Conservation (phyloP, 192 early-diverging fungal species). For the Helicostylum pulchrum region DNA sequence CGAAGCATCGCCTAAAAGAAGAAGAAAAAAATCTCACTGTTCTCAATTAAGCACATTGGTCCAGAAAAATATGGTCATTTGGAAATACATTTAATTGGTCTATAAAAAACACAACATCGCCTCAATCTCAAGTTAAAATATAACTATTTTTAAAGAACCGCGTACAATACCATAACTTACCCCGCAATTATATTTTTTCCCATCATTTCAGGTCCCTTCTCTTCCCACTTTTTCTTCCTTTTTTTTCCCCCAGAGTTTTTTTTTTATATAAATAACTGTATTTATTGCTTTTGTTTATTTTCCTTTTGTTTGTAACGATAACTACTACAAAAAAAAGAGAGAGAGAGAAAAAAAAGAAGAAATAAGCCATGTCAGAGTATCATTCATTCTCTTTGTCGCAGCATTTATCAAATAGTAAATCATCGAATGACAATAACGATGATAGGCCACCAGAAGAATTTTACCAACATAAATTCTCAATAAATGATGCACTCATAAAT, state of each 20-base stretch:
- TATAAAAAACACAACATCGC: too few relatives aligned
- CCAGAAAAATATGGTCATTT: too few relatives aligned
- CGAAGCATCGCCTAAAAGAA: too few relatives aligned
- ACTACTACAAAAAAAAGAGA: background rate
- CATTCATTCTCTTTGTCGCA: conserved; percentile 14
- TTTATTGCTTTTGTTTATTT: background rate
- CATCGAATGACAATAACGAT: background rate
- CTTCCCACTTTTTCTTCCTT: conserved; percentile 6
- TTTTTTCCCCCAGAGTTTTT: background rate
- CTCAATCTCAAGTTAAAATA: too few relatives aligned
- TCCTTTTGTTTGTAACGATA: background rate
- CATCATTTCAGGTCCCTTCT: conserved; percentile 10
- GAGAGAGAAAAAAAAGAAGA: background rate
- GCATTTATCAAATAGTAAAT: background rate
- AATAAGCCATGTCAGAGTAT: conserved; percentile 10
- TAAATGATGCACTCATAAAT: background rate
- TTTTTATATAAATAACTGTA: background rate
- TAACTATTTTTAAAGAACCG: conserved; percentile 4
- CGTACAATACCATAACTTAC: conserved; percentile 1
- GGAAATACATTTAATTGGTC: too few relatives aligned
- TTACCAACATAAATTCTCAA: conserved; percentile 7
- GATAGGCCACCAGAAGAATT: background rate
- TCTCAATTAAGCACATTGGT: too few relatives aligned
- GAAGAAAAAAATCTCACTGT: too few relatives aligned
- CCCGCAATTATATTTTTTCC: conserved; percentile 12